Conservation (phyloP, 768 basidiomycete genomes). For the Phlebiopsis gigantea region DNA sequence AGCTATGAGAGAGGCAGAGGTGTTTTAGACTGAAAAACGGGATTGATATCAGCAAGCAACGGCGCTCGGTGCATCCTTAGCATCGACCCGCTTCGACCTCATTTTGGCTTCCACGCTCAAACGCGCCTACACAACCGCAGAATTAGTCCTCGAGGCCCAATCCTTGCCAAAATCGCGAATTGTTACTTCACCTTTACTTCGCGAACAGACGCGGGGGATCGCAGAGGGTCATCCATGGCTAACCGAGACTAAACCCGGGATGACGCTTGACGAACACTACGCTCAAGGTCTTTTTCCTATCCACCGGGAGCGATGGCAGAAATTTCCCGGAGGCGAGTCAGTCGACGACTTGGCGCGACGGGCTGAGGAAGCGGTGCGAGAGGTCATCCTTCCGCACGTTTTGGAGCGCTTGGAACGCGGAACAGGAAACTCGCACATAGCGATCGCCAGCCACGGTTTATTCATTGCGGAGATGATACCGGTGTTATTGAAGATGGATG, state of each 20-base stretch:
- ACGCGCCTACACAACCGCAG: conserved; percentile 58
- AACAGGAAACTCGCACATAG: conserved; percentile 44
- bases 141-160: conserved; percentile 47
- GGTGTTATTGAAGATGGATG: conserved; percentile 40
- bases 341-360: conserved; percentile 53
- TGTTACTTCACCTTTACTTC: conserved; percentile 42
- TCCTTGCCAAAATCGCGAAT: conserved; percentile 40
- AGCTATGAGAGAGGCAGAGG: background rate
- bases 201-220: conserved; percentile 66
- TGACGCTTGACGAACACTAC: conserved; percentile 40
- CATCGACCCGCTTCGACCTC: conserved; percentile 40
- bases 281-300: conserved; percentile 50
- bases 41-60: conserved; percentile 27
- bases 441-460: conserved; percentile 70
- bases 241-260: conserved; percentile 17
- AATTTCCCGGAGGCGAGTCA: conserved; percentile 68
- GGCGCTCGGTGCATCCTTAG: conserved; percentile 49
- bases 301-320: conserved; percentile 38
- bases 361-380: conserved; percentile 45
- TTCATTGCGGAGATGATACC: conserved; percentile 51
- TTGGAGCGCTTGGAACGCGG: conserved; percentile 32
- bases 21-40: too few species aligned
- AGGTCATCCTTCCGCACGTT: conserved; percentile 54
- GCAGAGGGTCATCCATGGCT: conserved; percentile 60
- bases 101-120: conserved; percentile 65